Conservation (phyloP, 1,284 basidiomycete species). For the Puccinia hordei region DNA sequence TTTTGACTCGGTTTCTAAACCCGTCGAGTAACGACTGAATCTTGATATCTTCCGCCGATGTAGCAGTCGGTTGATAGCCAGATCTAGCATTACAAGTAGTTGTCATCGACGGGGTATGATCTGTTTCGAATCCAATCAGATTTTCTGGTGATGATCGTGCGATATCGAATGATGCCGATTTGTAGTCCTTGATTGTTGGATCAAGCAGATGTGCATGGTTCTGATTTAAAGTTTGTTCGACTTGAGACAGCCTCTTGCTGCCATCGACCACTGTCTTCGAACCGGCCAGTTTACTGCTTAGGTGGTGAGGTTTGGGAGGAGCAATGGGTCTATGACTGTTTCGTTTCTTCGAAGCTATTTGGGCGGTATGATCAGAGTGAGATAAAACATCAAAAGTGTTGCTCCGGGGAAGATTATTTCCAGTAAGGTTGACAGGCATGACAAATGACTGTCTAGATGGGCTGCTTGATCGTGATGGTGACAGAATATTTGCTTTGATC, state of each 20-base stretch:
- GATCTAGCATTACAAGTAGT: neutral
- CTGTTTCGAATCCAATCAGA: neutral
- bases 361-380: neutral
- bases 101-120: neutral
- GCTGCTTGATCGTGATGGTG: neutral
- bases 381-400: conserved; percentile 7
- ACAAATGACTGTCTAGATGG: neutral
- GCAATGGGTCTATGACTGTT: conserved; percentile 10
- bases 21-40: conserved; percentile 20
- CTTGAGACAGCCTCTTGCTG: neutral
- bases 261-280: neutral
- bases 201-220: neutral
- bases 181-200: neutral
- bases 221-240: neutral
- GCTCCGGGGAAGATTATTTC: neutral
- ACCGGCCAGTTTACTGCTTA: neutral
- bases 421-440: neutral
- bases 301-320: conserved; percentile 16
- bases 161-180: neutral
- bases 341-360: neutral
- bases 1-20: conserved; percentile 22
- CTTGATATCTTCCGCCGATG: neutral
- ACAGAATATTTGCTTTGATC: neutral
- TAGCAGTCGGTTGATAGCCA: neutral
- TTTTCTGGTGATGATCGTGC: neutral